Conservation (phyloP, 169 alveolate species). For the Plasmodium adleri region DNA sequence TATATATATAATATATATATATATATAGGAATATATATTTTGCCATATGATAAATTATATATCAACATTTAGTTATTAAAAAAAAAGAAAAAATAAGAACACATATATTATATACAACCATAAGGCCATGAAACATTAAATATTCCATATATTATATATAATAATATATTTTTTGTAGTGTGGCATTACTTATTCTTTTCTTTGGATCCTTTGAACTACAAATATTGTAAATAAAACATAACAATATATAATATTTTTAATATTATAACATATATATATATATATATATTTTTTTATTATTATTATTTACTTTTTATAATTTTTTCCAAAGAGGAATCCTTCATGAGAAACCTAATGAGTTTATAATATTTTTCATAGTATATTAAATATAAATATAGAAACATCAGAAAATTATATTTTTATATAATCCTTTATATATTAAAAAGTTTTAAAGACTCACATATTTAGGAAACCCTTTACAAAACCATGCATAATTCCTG, state of each 20-base stretch:
- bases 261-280: too few relatives aligned
- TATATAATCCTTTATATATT: neutral
- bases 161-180: too few relatives aligned
- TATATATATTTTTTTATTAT: slow-evolving; percentile 3
- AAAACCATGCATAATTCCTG: slow-evolving; percentile 75
- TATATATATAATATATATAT: neutral
- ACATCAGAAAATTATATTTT: neutral
- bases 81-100: slow-evolving; percentile 1
- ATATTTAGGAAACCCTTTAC: slow-evolving; percentile 76
- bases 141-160: too few relatives aligned
- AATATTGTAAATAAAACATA: neutral
- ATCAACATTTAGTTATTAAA: neutral
- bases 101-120: neutral
- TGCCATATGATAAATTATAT: too few relatives aligned
- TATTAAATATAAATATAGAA: neutral
- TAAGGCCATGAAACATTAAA: too few relatives aligned
- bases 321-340: slow-evolving; percentile 75
- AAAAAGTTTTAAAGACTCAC: slow-evolving; percentile 18
- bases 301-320: slow-evolving; percentile 54
- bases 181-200: slow-evolving; percentile 19
- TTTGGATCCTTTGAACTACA: slow-evolving; percentile 21
- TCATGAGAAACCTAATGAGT: slow-evolving; percentile 67
- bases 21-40: too few relatives aligned
- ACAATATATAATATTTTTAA: too few relatives aligned
- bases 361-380: slow-evolving; percentile 8